phyloP scores from a whole-genome alignment of 208 protist genomes.

The Naegleria gruberi region DNA sequence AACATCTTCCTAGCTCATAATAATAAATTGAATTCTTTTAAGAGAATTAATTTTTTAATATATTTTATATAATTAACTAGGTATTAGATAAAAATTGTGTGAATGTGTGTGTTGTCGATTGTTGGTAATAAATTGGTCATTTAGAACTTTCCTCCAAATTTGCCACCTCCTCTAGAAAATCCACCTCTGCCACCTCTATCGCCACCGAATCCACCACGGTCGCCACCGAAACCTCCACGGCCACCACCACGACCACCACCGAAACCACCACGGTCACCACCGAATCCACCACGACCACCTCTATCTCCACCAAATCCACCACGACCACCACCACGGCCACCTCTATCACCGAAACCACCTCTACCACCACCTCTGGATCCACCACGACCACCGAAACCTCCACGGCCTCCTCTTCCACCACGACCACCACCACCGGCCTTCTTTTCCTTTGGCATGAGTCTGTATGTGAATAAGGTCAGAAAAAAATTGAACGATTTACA shows the following conservation, averaged over 20 bases:
- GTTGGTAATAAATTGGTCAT: background rate
- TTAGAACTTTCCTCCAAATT: background rate
- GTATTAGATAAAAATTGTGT: too few species aligned
- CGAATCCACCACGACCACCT: background rate
- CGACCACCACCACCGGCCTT: background rate
- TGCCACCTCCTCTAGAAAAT: background rate
- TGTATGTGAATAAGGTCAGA: background rate
- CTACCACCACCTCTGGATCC: background rate
- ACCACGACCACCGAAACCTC: background rate
- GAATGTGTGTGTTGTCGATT: too few species aligned
- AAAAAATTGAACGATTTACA: too few species aligned
- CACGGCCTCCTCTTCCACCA: background rate
- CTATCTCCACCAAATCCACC: background rate
- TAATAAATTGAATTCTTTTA: too few species aligned
- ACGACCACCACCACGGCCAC: background rate
- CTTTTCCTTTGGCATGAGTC: conserved; percentile 12
- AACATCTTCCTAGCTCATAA: too few species aligned
- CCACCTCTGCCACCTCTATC: background rate
- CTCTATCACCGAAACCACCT: background rate
- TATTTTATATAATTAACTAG: too few species aligned
- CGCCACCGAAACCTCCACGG: background rate
- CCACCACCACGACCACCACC: background rate
- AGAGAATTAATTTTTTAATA: too few species aligned
- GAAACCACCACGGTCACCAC: background rate
- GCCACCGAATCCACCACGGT: background rate